Conservation (phyloP, 345 rosid species). For the Gossypium bickii region DNA sequence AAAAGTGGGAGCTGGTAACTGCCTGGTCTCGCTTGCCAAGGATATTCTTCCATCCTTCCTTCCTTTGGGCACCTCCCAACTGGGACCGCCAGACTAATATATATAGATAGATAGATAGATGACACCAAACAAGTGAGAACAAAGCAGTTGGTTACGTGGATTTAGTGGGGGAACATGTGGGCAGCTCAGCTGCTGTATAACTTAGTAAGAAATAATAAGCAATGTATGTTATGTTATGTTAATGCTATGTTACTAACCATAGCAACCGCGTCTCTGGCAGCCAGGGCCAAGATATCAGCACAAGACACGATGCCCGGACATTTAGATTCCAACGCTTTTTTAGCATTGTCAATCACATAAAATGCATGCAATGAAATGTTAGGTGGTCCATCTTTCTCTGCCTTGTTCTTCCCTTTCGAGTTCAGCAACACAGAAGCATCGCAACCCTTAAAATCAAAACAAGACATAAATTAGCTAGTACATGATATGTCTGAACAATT, state of each 20-base stretch:
- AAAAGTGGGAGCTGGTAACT: conserved; percentile 68
- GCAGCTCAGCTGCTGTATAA: background rate
- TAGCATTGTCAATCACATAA: conserved; percentile 75
- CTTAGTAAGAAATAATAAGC: background rate
- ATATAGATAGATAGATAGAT: background rate
- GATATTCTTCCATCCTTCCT: conserved; percentile 85
- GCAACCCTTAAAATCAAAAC: conserved; percentile 51
- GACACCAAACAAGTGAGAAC: background rate
- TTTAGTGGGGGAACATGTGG: background rate
- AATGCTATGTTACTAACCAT: conserved; percentile 38
- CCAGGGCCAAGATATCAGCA: conserved; percentile 79
- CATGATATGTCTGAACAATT: background rate
- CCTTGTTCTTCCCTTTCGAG: conserved; percentile 54
- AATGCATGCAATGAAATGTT: conserved; percentile 84
- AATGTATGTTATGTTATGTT: background rate
- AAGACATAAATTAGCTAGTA: background rate
- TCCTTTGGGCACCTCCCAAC: conserved; percentile 86
- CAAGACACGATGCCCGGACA: conserved; percentile 88
- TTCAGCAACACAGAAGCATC: conserved; percentile 80
- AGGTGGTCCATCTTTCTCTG: conserved; percentile 95
- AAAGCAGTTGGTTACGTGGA: conserved; percentile 3
- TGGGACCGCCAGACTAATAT: conserved; percentile 76
- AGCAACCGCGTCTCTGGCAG: conserved; percentile 78
- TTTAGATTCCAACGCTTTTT: conserved; percentile 62
- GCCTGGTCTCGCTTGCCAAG: conserved; percentile 71